These are phyloP conservation scores for Durotheca rogersii DNA, from an alignment of 495 filamentous ascomycete species.

Conservation along the genomic window DNA sequence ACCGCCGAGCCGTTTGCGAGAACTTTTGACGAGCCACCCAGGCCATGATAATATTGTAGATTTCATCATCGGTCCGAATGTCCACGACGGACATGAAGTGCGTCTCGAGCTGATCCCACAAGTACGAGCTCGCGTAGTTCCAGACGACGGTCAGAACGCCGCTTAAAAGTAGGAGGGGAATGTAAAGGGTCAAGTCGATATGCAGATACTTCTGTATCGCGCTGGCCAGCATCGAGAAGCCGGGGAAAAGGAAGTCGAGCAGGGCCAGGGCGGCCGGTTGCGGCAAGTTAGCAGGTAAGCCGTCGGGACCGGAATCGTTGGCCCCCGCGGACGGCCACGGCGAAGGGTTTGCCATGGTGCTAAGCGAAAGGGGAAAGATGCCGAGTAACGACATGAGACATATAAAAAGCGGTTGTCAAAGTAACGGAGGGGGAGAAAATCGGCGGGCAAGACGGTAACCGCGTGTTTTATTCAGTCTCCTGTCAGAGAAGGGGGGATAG, in stretches of 20 bases:
- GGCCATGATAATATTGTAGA: conserved; percentile 68
- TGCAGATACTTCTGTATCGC: conserved; percentile 60
- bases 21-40: conserved; percentile 66
- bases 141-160: conserved; percentile 52
- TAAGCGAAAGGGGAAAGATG: background rate
- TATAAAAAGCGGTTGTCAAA: background rate
- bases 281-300: too few relatives aligned
- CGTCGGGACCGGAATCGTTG: conserved; percentile 5
- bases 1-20: conserved; percentile 56
- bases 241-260: conserved; percentile 74
- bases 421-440: too few relatives aligned
- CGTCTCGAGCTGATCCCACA: conserved; percentile 45
- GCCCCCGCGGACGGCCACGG: conserved; percentile 1
- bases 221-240: conserved; percentile 64
- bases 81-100: conserved; percentile 62
- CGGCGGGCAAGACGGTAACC: too few relatives aligned
- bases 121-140: conserved; percentile 50
- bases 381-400: background rate
- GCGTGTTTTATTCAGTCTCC: too few relatives aligned
- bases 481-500: too few relatives aligned
- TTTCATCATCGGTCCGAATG: conserved; percentile 65
- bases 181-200: conserved; percentile 70
- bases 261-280: conserved; percentile 41
- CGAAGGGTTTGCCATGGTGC: conserved; percentile 23
- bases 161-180: conserved; percentile 59